A percentile compares a stretch with the other conserved stretches of the same genome.
Evolutionary conservation across 371 early-diverging fungal genomes (phyloP).

Genomic region (Mucor lusitanicus): DNA sequence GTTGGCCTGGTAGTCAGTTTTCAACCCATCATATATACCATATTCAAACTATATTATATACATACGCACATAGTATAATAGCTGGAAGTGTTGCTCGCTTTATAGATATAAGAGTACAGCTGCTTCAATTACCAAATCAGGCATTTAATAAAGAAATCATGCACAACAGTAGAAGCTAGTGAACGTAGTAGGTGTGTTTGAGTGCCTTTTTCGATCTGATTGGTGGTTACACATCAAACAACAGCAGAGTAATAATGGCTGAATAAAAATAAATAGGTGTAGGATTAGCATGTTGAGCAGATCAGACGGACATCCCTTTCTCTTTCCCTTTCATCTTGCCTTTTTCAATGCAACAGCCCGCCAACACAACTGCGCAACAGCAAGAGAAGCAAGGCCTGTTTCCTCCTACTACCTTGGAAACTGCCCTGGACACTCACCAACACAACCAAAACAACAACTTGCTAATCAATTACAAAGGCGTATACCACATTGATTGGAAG

Average conservation of each 20-base stretch:
- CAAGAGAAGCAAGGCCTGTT: not conserved
- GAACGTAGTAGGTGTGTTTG: not conserved
- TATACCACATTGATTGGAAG: constrained; percentile 10
- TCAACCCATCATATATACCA: no score
- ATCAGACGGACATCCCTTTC: not conserved
- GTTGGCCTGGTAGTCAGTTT: constrained; percentile 9
- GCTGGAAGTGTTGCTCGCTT: no score
- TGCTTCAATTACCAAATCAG: no score
- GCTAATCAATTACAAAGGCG: not conserved
- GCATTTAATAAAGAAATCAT: no score
- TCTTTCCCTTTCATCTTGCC: constrained; percentile 32
- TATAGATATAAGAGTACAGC: no score
- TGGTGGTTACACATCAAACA: not conserved
- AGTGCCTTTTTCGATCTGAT: not conserved
- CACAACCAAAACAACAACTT: not conserved
- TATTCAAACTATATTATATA: no score
- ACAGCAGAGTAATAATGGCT: not conserved
- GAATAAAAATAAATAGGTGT: not conserved
- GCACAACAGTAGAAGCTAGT: no score
- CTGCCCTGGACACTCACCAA: not conserved
- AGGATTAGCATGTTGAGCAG: not conserved
- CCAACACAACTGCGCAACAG: not conserved
- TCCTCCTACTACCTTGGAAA: not conserved
- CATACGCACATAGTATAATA: no score
- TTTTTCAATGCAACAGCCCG: constrained; percentile 29